Percentiles rank a stretch among this genome's conserved stretches.
These are phyloP conservation scores for Chrysanthemum lavandulifolium DNA, from an alignment of 129 eudicot genomes.

Conservation along the genomic window DNA sequence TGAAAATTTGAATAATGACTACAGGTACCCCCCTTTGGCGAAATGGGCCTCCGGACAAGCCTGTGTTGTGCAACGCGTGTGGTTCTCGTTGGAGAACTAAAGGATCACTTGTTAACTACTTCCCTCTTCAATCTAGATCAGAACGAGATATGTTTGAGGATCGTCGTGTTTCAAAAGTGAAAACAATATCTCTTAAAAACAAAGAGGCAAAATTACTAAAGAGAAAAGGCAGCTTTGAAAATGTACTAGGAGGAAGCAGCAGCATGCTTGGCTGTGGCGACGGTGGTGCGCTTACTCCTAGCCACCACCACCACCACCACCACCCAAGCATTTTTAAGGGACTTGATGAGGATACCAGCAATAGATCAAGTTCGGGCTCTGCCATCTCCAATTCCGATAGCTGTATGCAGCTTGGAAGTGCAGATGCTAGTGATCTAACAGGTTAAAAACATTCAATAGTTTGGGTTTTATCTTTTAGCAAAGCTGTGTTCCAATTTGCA, in stretches of 20 bases:
- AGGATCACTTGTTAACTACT: constrained; percentile 71
- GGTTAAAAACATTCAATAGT: constrained; percentile 27
- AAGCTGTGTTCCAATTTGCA: not conserved
- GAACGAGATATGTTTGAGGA: constrained; percentile 50
- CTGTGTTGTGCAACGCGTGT: constrained; percentile 81
- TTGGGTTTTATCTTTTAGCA: not conserved
- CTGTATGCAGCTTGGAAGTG: constrained; percentile 48
- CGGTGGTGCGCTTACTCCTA: constrained; percentile 1
- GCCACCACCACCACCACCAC: constrained; percentile 23
- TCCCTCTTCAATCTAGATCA: constrained; percentile 72
- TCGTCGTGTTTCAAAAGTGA: constrained; percentile 34
- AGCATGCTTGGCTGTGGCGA: not conserved
- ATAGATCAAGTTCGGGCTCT: constrained; percentile 82
- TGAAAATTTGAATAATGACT: not conserved
- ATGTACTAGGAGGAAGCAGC: constrained; percentile 1
- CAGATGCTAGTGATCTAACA: constrained; percentile 69
- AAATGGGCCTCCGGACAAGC: constrained; percentile 92
- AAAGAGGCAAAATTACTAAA: constrained; percentile 42
- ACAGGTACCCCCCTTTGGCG: constrained; percentile 93
- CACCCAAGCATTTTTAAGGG: constrained; percentile 35
- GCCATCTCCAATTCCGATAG: constrained; percentile 70
- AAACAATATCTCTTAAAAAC: constrained; percentile 40
- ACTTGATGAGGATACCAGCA: constrained; percentile 65
- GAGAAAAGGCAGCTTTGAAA: constrained; percentile 45
- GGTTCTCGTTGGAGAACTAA: constrained; percentile 93